A percentile compares a stretch with the other conserved stretches of the same genome.
Evolutionary conservation across 192 early-diverging fungal genomes (phyloP).

Genomic region (Umbelopsis sp.): DNA sequence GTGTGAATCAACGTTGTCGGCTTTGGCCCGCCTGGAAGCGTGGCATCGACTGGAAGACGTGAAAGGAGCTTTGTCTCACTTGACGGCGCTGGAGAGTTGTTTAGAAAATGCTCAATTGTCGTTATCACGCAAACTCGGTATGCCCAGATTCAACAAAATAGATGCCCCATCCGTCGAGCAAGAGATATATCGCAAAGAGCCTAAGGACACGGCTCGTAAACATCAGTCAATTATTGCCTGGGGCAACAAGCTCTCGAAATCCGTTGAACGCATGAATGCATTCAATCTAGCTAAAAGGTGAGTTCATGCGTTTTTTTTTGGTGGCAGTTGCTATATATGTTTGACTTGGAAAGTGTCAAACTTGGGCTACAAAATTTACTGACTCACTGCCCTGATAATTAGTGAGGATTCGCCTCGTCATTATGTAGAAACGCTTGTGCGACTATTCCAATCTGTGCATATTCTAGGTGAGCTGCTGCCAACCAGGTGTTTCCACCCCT

Average conservation of each 20-base stretch:
- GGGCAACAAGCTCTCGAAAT: slow-evolving; percentile 43
- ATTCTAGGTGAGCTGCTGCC: slow-evolving; percentile 30
- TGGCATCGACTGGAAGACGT: slow-evolving; percentile 34
- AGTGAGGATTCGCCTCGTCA: slow-evolving; percentile 40
- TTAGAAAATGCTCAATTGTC: slow-evolving; percentile 17
- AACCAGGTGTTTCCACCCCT: no score
- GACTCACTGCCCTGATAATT: background rate
- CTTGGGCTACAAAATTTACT: background rate
- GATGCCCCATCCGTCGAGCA: background rate
- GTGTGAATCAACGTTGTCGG: slow-evolving; percentile 25
- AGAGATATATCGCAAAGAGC: slow-evolving; percentile 15
- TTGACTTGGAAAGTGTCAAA: no score
- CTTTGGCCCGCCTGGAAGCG: slow-evolving; percentile 32
- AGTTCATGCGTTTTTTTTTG: background rate
- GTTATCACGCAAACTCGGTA: slow-evolving; percentile 27
- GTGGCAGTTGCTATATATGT: background rate
- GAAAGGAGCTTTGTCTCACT: slow-evolving; percentile 3
- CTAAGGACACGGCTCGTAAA: background rate
- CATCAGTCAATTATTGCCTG: slow-evolving; percentile 38
- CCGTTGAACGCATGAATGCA: slow-evolving; percentile 45
- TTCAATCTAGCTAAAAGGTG: slow-evolving; percentile 39
- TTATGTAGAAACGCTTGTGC: slow-evolving; percentile 38
- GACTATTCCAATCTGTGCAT: slow-evolving; percentile 35
- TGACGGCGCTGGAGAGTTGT: slow-evolving; percentile 9
- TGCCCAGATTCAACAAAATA: background rate